Base-by-base conservation (phyloP, 2,329 filamentous ascomycete genomes). In the Botrytis sinoallii region DNA sequence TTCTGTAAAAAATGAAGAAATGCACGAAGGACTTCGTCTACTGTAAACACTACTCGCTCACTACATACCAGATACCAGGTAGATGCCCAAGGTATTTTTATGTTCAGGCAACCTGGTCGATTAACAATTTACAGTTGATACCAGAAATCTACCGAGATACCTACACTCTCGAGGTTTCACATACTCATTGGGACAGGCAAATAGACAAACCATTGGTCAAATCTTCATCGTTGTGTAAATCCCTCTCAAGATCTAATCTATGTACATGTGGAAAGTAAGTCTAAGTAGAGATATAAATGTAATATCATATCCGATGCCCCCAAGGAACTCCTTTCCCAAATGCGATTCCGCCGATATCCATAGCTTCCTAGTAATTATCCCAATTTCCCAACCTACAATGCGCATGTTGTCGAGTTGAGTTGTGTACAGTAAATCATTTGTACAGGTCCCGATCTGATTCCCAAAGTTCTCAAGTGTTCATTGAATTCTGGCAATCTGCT, bases 391-490 rank as follows among this genome's bases (percentile, higher is more conserved):
- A 20, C 18, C 74, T 73, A 80, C n/a, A 80, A 61, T 55, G 77
- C 77, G 70, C 85, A 86, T 72, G 86, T 87, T 57, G 85, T 85
- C 61, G 84, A 84, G 73, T 87, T 85, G 77, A 86, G 86, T 85
- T 91, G 89, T 44, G 89, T 89, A 82, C 92, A 94, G 82, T 87
- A 93, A 35, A 88, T 85, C 91, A 93, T 93, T 81, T 92, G 88
- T 42, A 95, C 87, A 7, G 90, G 88, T 73, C 87, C 86, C 0
- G 91, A 90, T 29, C 83, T 81, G 32, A 96, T 86, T 0, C 93
- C 92, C 72, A 88, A 85, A 5, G n/a, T 25, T 52, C 59, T 52
- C 69, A 97, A 84, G 55, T 93, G 85, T 85, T 96, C 93, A 69
- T 93, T 87, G 86, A 93, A 89, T 84, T 94, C 92, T 65, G 88